These are phyloP conservation scores for Russula brevipes DNA, from an alignment of 768 basidiomycete species.

Conservation along the genomic window DNA sequence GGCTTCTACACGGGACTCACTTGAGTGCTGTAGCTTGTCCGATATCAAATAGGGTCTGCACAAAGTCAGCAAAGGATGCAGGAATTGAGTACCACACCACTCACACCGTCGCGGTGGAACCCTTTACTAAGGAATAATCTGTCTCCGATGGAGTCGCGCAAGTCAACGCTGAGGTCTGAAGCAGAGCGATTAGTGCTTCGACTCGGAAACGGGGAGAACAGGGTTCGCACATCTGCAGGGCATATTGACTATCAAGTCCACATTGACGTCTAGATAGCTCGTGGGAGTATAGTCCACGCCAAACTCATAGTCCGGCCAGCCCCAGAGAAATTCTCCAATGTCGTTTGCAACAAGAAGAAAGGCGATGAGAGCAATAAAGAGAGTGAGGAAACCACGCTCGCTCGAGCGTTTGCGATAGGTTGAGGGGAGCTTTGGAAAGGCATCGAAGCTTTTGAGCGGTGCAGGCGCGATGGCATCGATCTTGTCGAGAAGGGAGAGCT, in stretches of 20 bases:
- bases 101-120: constrained; percentile 80
- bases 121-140: constrained; percentile 75
- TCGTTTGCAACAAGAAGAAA: constrained; percentile 82
- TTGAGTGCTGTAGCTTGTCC: constrained; percentile 73
- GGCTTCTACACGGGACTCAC: constrained; percentile 25
- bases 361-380: constrained; percentile 59
- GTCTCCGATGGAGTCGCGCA: constrained; percentile 93
- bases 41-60: constrained; percentile 70
- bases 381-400: constrained; percentile 37
- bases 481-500: constrained; percentile 26
- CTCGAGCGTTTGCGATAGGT: constrained; percentile 34
- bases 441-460: constrained; percentile 35
- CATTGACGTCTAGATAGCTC: constrained; percentile 74
- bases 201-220: background rate
- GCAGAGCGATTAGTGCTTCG: background rate
- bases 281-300: constrained; percentile 64
- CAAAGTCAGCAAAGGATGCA: background rate
- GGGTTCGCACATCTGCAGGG: constrained; percentile 78
- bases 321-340: constrained; percentile 86
- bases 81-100: constrained; percentile 32
- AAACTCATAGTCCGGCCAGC: constrained; percentile 88
- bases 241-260: constrained; percentile 91
- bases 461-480: constrained; percentile 30
- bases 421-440: constrained; percentile 37
- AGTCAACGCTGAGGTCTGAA: constrained; percentile 77